Base-by-base conservation (phyloP, 208 protist genomes). In the Trypanosoma mega region DNA sequence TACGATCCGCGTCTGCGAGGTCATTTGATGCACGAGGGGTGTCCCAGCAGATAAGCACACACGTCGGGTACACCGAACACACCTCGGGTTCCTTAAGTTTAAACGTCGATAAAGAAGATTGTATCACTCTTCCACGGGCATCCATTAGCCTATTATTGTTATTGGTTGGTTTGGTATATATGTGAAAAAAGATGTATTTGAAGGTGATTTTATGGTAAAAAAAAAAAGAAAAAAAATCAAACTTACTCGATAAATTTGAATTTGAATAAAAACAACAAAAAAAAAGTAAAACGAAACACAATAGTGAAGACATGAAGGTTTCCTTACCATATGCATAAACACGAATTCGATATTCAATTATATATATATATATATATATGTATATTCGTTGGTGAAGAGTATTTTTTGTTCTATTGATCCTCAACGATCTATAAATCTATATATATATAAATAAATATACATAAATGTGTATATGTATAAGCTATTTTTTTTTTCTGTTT, bases 21-120 rank as follows among this genome's bases (percentile, higher is more conserved):
- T 9, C 51, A 34, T 23, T 37, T 14, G 12, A 1, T 0, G 34
- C 12, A 24, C 50, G 60, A 20, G 82, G 78, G 3, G 39, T 69
- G 20, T 70, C 52, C 83, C 83, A 90, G 43, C 41, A 71, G 9
- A 90, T 43, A 4, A 86, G 47, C 4, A 68, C 76, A 51, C 55
- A 79, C 8, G 76, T 67, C 4, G 82, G 67, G 31, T 77, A 90
- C 5, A 82, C 51, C 3, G 61, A 29, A 9, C 61, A 70, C 5
- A 63, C 30, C 1, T 33, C 33, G 44, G 58, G 67, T 23, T 60
- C 44, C 26, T 23, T 21, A 56, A 73, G 60, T 11, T 50, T 30
- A 47, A 44, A 69, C 0, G 43, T 16, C 50, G 29, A 53, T 8
- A 7, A 21, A 20, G 24, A 18, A 29, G 18, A 45, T 31, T 45